Base-by-base conservation (phyloP, 371 early-diverging fungal species). In the Chytridium lagenaria region DNA sequence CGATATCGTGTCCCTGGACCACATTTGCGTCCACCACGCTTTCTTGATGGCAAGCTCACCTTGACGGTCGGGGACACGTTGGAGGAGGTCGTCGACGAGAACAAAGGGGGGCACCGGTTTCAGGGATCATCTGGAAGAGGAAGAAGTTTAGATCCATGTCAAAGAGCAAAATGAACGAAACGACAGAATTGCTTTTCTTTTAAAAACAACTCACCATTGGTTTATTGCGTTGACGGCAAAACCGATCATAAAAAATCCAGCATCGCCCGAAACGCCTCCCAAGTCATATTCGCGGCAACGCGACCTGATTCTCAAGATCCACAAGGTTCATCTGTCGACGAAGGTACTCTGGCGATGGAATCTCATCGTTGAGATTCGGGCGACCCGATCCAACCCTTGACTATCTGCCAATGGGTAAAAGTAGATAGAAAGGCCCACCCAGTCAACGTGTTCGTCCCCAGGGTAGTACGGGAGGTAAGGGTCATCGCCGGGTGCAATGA, bases 361-460 rank as follows among this genome's bases (percentile, higher is more conserved):
- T 23, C 23, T 61, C 61, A 34, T 2, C 23, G 61, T 61, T 61
- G 34, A 61, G 61, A 10, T 33, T 12, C 19, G 30, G 7, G 30
- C 36, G 34, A 34, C 34, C 61, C 3, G 15, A 10, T 10, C 15
- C 36, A 37, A 33, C 15, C n/a, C n/a, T 5, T 61, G 15, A 23
- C 34, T 33, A 26, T 61, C 23, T 3, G 30, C 30, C 12, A n/a
- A n/a, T 15, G 66, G 66, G 44, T 66, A 66, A 30, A 40, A 66
- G 49, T 66, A 66, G 44, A 67, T 68, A 69, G 57, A 59, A 44
- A 83, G 49, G 30, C 84, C 84, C 39, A 86, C 80, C 86, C 86
- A 86, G 77, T 85, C 86, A 37, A 86, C 86, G 34, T 72, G 68
- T 0, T 79, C 81, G 63, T 81, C 82, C 36, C 86, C 86, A 26